Base-by-base conservation (phyloP, 2,329 filamentous ascomycete genomes). In the Penicillium crustosum region DNA sequence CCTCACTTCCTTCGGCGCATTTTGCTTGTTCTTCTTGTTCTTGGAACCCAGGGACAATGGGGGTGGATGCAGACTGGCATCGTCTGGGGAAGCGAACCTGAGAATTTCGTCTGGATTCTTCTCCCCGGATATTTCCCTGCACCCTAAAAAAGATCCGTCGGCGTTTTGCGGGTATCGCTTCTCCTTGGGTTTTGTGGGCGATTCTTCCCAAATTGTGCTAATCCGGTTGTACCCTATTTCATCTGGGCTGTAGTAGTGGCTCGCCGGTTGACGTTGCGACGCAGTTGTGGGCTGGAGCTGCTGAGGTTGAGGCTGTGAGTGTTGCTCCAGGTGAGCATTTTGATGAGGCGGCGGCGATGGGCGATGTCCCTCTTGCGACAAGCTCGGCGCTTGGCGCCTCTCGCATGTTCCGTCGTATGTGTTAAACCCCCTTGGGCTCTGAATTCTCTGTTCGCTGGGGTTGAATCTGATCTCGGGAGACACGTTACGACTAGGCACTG, bases 71-170 rank as follows among this genome's bases (percentile, higher is more conserved):
- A 66, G 53, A 64, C 52, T 60, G 60, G 66, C 44, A 64, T 66
- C 51, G 49, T 73, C 67, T 33, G 61, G 60, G 6, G 67, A 67
- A 15, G 71, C 68, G 57, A 76, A 75, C 7, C 71, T 65, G 12
- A 74, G 60, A 13, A 75, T 73, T 35, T 75, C 73, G 68, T 76
- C 73, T 23, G 73, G 73, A 39, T 73, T 74, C 47, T 70, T 74
- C 41, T 69, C 65, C 31, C 61, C 60, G 10, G 68, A 66, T 54
- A 76, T 75, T 48, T 73, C 73, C 57, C 71, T 73, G 67, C 73
- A 76, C 12, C 73, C 73, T 72, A 76, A 72, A 71, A 76, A 76
- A 72, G 73, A 74, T 12, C 73, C 73, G 23, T 74, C 73, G 1
- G 62, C 57, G 23, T 68, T 67, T 17, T 61, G 53, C 7, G 62